Evolutionary conservation across 179 eudicot genomes (phyloP).

Genomic region (Vitellaria paradoxa): DNA sequence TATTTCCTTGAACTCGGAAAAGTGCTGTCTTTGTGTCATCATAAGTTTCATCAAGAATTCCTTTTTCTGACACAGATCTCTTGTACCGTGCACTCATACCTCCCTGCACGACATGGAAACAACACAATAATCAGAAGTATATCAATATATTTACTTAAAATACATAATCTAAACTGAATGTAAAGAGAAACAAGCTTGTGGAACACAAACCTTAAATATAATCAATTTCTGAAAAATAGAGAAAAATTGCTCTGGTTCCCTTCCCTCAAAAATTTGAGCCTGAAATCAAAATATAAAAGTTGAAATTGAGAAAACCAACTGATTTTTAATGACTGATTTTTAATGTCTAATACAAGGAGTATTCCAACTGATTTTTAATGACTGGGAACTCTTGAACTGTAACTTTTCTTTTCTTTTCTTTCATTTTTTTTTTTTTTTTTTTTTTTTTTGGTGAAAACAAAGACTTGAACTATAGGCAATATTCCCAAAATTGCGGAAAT

Average conservation of each 20-base stretch:
- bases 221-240: slow-evolving; percentile 41
- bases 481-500: no score
- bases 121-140: slow-evolving; percentile 11
- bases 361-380: background rate
- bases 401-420: no score
- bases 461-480: no score
- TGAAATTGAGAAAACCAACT: background rate
- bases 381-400: no score
- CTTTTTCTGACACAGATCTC: slow-evolving; percentile 34
- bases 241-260: slow-evolving; percentile 53
- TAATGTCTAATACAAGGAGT: background rate
- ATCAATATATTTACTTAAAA: background rate
- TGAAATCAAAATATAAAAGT: slow-evolving; percentile 26
- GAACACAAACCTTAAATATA: slow-evolving; percentile 39
- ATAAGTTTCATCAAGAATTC: slow-evolving; percentile 38
- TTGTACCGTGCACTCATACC: slow-evolving; percentile 48
- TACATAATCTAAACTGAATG: background rate
- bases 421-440: no score
- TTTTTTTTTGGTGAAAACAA: no score
- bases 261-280: slow-evolving; percentile 49
- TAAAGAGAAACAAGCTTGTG: slow-evolving; percentile 9
- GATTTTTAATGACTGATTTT: background rate
- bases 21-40: slow-evolving; percentile 43
- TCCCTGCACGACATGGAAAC: slow-evolving; percentile 34
- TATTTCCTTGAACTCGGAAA: slow-evolving; percentile 57